Evolutionary conservation across 1,284 basidiomycete genomes (phyloP).

Genomic region (Cryptococcus maquisensis): DNA sequence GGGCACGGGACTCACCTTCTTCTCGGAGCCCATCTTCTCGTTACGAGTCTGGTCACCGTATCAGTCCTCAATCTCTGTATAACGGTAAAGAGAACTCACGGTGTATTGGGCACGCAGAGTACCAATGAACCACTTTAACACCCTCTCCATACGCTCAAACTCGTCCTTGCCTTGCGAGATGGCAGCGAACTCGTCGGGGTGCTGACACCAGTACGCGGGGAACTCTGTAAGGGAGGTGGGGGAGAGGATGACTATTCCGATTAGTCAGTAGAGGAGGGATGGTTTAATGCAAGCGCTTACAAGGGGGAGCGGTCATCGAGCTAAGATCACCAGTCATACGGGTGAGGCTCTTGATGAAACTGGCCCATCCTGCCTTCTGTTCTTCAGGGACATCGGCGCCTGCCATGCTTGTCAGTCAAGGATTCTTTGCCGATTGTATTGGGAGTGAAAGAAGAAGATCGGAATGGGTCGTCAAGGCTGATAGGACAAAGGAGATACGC

Average conservation of each 20-base stretch:
- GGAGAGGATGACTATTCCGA: conserved; percentile 66
- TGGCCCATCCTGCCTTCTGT: conserved; percentile 50
- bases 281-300: conserved; percentile 22
- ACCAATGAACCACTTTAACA: conserved; percentile 87
- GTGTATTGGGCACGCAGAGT: conserved; percentile 95
- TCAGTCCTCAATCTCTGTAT: background rate
- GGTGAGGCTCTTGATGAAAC: conserved; percentile 59
- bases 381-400: conserved; percentile 47
- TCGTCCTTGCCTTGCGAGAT: conserved; percentile 71
- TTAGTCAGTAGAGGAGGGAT: background rate
- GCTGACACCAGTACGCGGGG: conserved; percentile 91
- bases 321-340: conserved; percentile 88
- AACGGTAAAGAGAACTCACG: conserved; percentile 28
- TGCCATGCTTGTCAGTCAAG: conserved; percentile 10
- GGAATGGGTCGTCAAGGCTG: too few species aligned
- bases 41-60: conserved; percentile 60
- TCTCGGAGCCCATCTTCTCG: conserved; percentile 91
- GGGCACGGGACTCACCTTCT: conserved; percentile 57
- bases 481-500: too few species aligned
- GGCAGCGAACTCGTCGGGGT: conserved; percentile 73
- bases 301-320: conserved; percentile 81
- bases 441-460: too few species aligned
- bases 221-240: conserved; percentile 70
- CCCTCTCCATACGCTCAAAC: conserved; percentile 67
- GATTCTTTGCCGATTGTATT: too few species aligned